Base-by-base conservation (phyloP, 768 basidiomycete species). In the Lactarius deliciosus region DNA sequence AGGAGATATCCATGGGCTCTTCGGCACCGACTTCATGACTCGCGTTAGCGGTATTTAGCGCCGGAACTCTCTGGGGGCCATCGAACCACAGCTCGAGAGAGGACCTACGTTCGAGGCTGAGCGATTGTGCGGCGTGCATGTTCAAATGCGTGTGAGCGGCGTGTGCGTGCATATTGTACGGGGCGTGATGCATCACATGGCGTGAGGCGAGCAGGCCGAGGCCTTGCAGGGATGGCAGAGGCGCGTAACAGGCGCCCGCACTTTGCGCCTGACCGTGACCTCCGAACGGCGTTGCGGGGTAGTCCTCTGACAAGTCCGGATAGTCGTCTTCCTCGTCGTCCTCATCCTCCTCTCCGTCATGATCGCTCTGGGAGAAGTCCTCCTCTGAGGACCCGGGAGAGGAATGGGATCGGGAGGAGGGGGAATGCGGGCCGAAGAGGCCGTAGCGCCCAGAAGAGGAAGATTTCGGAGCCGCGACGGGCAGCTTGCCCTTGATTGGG, bases 361-460 rank as follows among this genome's bases (percentile, higher is more conserved):
- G 62, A 15, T 67, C 66, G 53, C 62, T 67, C 41, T 60, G 66
- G 53, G 66, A 67, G 20, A 67, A 63, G 57, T 76, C 75, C 3
- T 79, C 78, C 30, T 77, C 77, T 7, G 63, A 71, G 50, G 78
- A 74, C 0, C 77, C 54, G 74, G 61, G 75, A 53, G 81, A 81
- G 43, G 76, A 76, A 28, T 15, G 50, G 10, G 77, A 78, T 28
- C 81, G 78, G 5, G 82, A 84, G 32, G 81, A 81, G 1, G 79
- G 75, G 5, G 81, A 81, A 1, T 40, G 65, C 65, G 68, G 65
- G 50, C 65, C 73, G 73, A 81, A 80, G 36, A 89, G 75, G 4
- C 88, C 88, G 74, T 87, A 90, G 62, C 87, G 84, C 13, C 88
- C 88, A n/a, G 86, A 81, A 61, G 72, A 74, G 13, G 79, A 74